Base-by-base conservation (phyloP, 75 land plant species). In the Picea sitchensis region DNA sequence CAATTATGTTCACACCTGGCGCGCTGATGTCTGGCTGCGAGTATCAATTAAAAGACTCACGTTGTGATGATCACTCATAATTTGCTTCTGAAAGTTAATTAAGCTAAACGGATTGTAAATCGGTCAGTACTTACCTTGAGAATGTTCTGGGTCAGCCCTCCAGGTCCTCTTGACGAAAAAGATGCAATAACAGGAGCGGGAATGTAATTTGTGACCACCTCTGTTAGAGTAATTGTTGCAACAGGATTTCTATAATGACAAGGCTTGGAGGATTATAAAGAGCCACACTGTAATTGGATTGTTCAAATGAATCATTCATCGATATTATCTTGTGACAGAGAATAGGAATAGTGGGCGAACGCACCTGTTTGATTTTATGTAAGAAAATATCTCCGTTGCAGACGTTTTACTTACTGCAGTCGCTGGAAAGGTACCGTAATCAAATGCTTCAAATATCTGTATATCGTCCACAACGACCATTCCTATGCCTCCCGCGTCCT, bases 121-220 rank as follows among this genome's bases (percentile, higher is more conserved):
- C 44, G 8, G 9, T 8, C 54, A 47, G 1, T 47, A 15, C 11
- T 17, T 56, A 92, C 97, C 91, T 94, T 94, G 78, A 92, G 82
- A 73, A 94, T 79, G 87, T 84, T 83, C 44, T 81, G 82, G 2
- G 83, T 82, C 64, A 80, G 81, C 7, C 44, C 73, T 36, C 86
- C 80, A 65, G 97, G 97, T 0, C 97, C 97, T 77, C 95, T 81
- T 0, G 95, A 86, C 1, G 97, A 92, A 76, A 92, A 94, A 36
- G 81, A 82, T 11, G 95, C 87, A 9, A 94, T 78, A 6, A 64
- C 58, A n/a, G 97, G 95, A 4, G 95, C 97, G 3, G 95, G 93
- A 60, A 86, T 92, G 32, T 83, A 73, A 0, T 82, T 77, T 18
- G 54, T 15, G 9, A 87, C 75, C 2, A 82, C 77, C n/a, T n/a